phyloP scores from a whole-genome alignment of 1,284 basidiomycete genomes.

The Malassezia japonica region DNA sequence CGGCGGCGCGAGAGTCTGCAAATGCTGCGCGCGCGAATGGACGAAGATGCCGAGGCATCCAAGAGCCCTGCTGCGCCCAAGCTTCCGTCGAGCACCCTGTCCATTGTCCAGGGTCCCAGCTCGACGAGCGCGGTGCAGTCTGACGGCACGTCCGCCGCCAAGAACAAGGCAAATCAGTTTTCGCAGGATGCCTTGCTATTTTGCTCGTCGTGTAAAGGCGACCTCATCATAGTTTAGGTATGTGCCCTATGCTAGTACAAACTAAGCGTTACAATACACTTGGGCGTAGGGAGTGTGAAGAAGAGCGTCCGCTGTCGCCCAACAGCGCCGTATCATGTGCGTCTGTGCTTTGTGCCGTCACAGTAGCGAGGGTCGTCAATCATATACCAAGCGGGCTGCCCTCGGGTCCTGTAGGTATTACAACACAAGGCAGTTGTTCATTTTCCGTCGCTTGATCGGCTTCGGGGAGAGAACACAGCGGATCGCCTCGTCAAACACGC shows the following conservation, averaged over 20 bases:
- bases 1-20: conserved; percentile 15
- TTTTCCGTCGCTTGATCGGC: conserved; percentile 41
- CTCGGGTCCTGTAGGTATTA: conserved; percentile 10
- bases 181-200: conserved; percentile 20
- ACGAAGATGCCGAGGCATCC: background rate
- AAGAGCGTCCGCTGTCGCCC: no score
- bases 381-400: background rate
- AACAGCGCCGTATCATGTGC: no score
- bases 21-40: conserved; percentile 22
- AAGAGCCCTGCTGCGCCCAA: background rate
- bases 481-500: conserved; percentile 47
- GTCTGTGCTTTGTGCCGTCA: no score
- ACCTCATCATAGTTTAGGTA: conserved; percentile 10
- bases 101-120: conserved; percentile 1
- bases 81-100: conserved; percentile 11
- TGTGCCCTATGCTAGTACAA: background rate
- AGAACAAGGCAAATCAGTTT: conserved; percentile 16
- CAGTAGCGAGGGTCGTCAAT: background rate
- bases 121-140: conserved; percentile 2
- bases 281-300: background rate
- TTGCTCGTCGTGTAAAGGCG: conserved; percentile 20
- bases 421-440: conserved; percentile 44
- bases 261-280: conserved; percentile 4
- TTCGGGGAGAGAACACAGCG: conserved; percentile 41
- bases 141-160: background rate